phyloP scores from a whole-genome alignment of 306 rosid species.

The Vachellia collinsii region DNA sequence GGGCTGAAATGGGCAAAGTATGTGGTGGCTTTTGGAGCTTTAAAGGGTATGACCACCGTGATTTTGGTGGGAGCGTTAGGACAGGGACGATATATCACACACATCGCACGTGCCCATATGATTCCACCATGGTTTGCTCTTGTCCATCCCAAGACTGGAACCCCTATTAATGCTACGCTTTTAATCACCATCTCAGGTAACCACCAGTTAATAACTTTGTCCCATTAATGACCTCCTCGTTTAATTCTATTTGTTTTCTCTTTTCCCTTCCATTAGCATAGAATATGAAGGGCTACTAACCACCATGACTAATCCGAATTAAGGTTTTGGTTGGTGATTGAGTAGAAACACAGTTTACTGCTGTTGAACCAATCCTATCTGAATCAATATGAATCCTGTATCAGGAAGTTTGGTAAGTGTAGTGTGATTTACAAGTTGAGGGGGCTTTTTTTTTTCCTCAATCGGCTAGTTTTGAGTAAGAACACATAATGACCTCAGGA shows the following conservation, averaged over 20 bases:
- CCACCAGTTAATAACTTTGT: not conserved
- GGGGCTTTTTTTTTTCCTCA: too few species aligned
- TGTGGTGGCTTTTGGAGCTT: constrained; percentile 72
- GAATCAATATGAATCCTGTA: not conserved
- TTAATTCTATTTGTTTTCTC: too few species aligned
- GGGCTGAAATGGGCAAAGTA: too few species aligned
- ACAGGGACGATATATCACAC: constrained; percentile 68
- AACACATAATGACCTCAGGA: too few species aligned
- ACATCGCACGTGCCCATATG: constrained; percentile 80
- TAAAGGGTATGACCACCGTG: constrained; percentile 82
- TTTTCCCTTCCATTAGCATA: too few species aligned
- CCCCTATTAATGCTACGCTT: constrained; percentile 79
- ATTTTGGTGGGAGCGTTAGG: constrained; percentile 64
- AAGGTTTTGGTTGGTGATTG: too few species aligned
- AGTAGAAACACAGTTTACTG: not conserved
- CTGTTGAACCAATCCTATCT: not conserved
- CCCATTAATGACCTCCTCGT: not conserved
- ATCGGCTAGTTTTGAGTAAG: too few species aligned
- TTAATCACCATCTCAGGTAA: constrained; percentile 49
- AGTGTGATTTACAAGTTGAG: too few species aligned
- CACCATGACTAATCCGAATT: not conserved
- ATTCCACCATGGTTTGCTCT: constrained; percentile 86
- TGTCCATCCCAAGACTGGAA: constrained; percentile 78
- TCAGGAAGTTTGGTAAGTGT: too few species aligned
- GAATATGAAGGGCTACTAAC: not conserved